Base-by-base conservation (phyloP, 2,329 filamentous ascomycete species). In the Talaromyces sp. region DNA sequence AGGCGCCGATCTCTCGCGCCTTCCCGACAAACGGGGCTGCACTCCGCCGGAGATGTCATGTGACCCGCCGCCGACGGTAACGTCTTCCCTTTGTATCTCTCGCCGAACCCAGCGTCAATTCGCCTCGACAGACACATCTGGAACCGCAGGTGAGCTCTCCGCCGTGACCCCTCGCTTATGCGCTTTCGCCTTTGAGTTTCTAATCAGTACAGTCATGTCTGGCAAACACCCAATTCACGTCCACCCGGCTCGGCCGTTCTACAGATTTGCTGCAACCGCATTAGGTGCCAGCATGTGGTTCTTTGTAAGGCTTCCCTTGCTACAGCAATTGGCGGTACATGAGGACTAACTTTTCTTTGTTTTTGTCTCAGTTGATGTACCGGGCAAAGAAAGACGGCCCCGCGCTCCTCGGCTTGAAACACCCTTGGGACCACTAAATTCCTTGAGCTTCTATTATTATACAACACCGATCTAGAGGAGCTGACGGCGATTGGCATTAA, bases 261-360 rank as follows among this genome's bases (percentile, higher is more conserved):
- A 98, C 82, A 87, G 91, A 75, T 89, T 94, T 77, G 85, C 88
- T 62, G 94, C 91, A 54, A 97, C 92, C 52, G 91, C 89, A 65
- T 83, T 99, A 65, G 91, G 92, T 69, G 95, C 95, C 60, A 91
- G 90, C 80, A 99, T 98, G 95, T 99, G 95, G 95, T 98, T 99
- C 81, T 99, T 95, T 78, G 93, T 98, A 86, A 74, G 89, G 82
- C 9, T 30, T 18, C 14, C 31, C 28, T 28, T 53, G 9, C 23
- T 36, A 23, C n/a, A 30, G 7, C 2, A 5, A 34, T 23, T 7
- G 34, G 18, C 18, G 44, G 47, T 14, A n/a, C 8, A n/a, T 33
- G 12, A 14, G 9, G 6, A 36, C 30, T 60, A 28, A n/a, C 58
- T 23, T 34, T 44, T 36, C 33, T 59, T 31, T 53, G 40, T 40